These are phyloP conservation scores for Flaveria bidentis DNA, from an alignment of 129 eudicot genomes.

Conservation along the genomic window DNA sequence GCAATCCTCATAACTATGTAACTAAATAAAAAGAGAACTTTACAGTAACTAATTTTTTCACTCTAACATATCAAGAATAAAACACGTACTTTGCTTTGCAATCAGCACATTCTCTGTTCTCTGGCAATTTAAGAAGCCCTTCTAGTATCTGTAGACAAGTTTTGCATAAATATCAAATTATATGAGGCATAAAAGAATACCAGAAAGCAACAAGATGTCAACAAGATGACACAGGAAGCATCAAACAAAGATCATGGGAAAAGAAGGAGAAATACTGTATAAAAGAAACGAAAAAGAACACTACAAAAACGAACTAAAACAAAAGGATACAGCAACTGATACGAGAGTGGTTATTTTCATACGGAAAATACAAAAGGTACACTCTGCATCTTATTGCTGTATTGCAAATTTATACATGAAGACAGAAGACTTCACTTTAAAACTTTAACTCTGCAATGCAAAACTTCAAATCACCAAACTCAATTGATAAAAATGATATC, in stretches of 20 bases:
- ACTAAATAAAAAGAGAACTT: not conserved
- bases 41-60: not conserved
- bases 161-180: conserved; percentile 13
- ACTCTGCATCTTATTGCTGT: no score
- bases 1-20: not conserved
- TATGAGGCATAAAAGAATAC: not conserved
- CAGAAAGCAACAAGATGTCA: not conserved
- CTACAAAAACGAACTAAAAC: not conserved
- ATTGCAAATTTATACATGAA: no score
- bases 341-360: no score
- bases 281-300: not conserved
- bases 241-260: not conserved
- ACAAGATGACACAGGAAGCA: conserved; percentile 9
- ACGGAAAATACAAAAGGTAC: no score
- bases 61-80: conserved; percentile 3
- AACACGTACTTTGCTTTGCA: conserved; percentile 60
- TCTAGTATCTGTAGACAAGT: conserved; percentile 58
- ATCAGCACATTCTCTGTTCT: conserved; percentile 82
- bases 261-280: not conserved
- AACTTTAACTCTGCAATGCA: not conserved
- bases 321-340: not conserved
- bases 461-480: not conserved
- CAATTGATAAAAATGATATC: not conserved
- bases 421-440: not conserved
- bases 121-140: conserved; percentile 82